phyloP scores from a whole-genome alignment of 176 grass and related monocot species.

The Otatea glauca region DNA sequence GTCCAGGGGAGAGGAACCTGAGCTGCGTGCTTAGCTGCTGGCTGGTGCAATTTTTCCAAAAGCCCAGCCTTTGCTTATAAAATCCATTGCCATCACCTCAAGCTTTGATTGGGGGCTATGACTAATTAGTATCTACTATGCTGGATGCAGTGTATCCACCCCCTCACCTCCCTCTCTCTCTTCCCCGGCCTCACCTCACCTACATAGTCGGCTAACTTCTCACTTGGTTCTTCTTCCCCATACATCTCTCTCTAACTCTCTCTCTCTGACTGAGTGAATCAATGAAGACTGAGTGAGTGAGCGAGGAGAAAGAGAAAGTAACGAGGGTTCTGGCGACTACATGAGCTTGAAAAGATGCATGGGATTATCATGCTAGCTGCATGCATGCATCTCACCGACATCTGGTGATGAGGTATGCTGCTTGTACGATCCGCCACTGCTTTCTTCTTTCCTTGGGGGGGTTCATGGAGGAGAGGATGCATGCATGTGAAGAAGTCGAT shows the following conservation, averaged over 20 bases:
- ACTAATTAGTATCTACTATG: neutral
- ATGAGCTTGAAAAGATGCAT: neutral
- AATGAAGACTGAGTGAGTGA: neutral
- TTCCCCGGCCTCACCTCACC: neutral
- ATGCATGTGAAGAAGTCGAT: neutral
- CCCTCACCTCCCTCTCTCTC: neutral
- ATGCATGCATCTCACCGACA: slow-evolving; percentile 1
- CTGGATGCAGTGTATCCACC: slow-evolving; percentile 48
- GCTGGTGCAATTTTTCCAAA: neutral
- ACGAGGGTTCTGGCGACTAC: neutral
- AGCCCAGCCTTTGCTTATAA: slow-evolving; percentile 29
- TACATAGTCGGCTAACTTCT: neutral
- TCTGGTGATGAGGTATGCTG: slow-evolving; percentile 26
- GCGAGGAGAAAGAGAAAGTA: neutral
- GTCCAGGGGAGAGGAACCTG: slow-evolving; percentile 63
- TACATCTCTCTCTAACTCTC: neutral
- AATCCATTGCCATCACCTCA: slow-evolving; percentile 34
- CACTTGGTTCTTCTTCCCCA: neutral
- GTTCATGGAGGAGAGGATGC: neutral
- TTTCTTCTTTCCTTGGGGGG: neutral
- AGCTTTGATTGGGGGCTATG: slow-evolving; percentile 38
- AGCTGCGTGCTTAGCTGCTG: neutral
- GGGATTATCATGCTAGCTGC: neutral
- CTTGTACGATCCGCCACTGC: neutral
- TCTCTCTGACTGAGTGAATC: neutral